These are phyloP conservation scores for Lizonia empirigonia DNA, from an alignment of 2,329 filamentous ascomycete genomes.

Conservation along the genomic window DNA sequence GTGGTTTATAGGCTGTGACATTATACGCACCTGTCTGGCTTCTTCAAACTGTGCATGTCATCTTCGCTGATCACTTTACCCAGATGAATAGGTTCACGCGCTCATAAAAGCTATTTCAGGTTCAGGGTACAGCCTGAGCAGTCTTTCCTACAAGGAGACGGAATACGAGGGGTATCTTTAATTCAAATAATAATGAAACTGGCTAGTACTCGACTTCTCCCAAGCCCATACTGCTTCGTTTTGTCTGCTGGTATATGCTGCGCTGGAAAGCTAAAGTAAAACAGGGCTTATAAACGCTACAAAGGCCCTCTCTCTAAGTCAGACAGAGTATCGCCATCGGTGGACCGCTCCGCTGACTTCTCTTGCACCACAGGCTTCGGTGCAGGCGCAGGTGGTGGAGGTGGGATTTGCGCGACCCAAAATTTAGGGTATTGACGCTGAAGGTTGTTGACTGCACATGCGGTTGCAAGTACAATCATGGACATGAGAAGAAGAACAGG, in stretches of 20 bases:
- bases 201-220: too few relatives aligned
- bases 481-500: slow-evolving; percentile 51
- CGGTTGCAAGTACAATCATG: slow-evolving; percentile 48
- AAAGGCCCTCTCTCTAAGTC: slow-evolving; percentile 28
- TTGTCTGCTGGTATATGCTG: neutral
- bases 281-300: neutral
- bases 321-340: slow-evolving; percentile 16
- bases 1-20: too few relatives aligned
- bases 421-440: slow-evolving; percentile 53
- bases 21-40: too few relatives aligned
- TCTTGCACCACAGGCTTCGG: slow-evolving; percentile 19
- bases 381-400: slow-evolving; percentile 20
- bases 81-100: too few relatives aligned
- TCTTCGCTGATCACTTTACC: neutral
- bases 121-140: too few relatives aligned
- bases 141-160: too few relatives aligned
- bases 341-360: slow-evolving; percentile 18
- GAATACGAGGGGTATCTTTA: too few relatives aligned
- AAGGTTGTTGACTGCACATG: slow-evolving; percentile 53
- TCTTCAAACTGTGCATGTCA: neutral
- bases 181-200: too few relatives aligned
- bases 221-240: too few relatives aligned
- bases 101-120: too few relatives aligned
- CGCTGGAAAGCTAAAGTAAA: neutral
- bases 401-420: slow-evolving; percentile 51